Percentiles rank a stretch among this genome's conserved stretches.
Evolutionary conservation across 306 rosid species (phyloP).

Genomic region (Abrus precatorius): DNA sequence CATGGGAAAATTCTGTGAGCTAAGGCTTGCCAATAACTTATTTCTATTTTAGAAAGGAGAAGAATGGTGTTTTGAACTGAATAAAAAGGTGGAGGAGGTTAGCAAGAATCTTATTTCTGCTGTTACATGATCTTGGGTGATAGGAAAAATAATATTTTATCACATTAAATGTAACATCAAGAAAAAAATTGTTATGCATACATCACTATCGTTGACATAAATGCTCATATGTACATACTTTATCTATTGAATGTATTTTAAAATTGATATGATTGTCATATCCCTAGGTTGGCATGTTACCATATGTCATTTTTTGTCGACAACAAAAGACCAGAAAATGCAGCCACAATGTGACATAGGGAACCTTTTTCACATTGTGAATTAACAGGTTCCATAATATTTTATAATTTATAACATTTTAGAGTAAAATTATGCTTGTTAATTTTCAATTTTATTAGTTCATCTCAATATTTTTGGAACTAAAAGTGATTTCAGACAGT

Average conservation of each 20-base stretch:
- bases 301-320: constrained; percentile 3
- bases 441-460: constrained; percentile 8
- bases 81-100: neutral
- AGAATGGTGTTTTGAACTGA: neutral
- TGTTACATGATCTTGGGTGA: constrained; percentile 16
- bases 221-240: neutral
- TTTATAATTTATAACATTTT: neutral
- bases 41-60: neutral
- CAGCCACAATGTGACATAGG: neutral
- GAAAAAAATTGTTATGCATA: neutral
- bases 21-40: neutral
- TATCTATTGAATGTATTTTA: neutral
- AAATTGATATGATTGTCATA: constrained; percentile 7
- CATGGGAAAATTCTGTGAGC: neutral
- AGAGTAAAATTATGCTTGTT: constrained; percentile 4
- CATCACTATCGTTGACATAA: neutral
- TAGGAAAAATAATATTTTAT: neutral
- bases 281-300: constrained; percentile 6
- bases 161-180: neutral
- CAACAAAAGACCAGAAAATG: neutral
- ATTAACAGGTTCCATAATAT: neutral
- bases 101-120: constrained; percentile 6
- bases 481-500: neutral
- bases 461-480: neutral
- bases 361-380: neutral